These are phyloP conservation scores for Arthrocladium fulminans DNA, from an alignment of 2,329 filamentous ascomycete species.

Conservation along the genomic window DNA sequence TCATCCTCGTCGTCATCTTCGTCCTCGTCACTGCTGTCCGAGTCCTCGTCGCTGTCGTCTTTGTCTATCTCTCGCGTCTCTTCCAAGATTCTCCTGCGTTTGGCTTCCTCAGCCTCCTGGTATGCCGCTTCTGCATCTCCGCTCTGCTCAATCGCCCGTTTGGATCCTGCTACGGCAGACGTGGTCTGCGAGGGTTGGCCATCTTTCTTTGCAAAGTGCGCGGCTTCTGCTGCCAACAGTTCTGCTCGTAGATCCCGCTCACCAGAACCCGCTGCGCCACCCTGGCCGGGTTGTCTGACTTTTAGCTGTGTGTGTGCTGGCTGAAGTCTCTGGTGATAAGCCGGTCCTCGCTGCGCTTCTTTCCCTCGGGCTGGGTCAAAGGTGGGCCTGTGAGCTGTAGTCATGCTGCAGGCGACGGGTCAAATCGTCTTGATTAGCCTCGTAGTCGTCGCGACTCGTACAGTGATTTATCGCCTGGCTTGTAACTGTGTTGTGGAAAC, in stretches of 20 bases:
- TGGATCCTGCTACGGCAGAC: slow-evolving; percentile 35
- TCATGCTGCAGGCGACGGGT: background rate
- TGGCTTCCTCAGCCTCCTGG: slow-evolving; percentile 51
- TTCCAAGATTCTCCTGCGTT: slow-evolving; percentile 76
- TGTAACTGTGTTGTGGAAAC: background rate
- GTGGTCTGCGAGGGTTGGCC: slow-evolving; percentile 46
- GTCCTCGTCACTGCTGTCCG: slow-evolving; percentile 55
- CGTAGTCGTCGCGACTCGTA: background rate
- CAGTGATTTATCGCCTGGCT: too few relatives aligned
- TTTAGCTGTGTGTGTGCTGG: slow-evolving; percentile 92
- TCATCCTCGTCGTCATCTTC: slow-evolving; percentile 71
- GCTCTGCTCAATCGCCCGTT: slow-evolving; percentile 52
- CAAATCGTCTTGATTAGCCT: background rate
- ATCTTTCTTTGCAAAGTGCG: slow-evolving; percentile 77
- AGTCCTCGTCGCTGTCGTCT: slow-evolving; percentile 49
- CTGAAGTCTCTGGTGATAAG: slow-evolving; percentile 91
- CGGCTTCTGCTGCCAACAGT: slow-evolving; percentile 77
- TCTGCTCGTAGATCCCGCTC: slow-evolving; percentile 79
- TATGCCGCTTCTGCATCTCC: slow-evolving; percentile 32
- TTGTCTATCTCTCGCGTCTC: slow-evolving; percentile 84
- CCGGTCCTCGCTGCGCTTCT: slow-evolving; percentile 84
- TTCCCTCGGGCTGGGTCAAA: slow-evolving; percentile 95
- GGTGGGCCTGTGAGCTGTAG: slow-evolving; percentile 65
- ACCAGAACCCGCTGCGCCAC: slow-evolving; percentile 62
- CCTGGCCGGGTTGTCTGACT: slow-evolving; percentile 78